Conservation (phyloP, 2,329 filamentous ascomycete species). For the Pseudovirgaria hyperparasitica region DNA sequence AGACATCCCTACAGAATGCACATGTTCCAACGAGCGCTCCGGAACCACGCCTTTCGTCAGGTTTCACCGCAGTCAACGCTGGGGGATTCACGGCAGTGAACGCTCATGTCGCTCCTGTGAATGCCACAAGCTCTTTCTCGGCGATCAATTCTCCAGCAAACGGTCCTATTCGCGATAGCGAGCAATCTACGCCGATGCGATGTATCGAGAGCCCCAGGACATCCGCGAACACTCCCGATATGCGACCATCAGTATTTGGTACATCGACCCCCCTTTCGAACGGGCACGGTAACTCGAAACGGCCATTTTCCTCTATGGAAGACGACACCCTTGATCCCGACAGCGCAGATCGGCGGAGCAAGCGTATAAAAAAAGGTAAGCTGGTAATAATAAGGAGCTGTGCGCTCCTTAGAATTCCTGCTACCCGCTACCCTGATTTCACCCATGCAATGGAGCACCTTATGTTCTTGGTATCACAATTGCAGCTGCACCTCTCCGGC, state of each 20-base stretch:
- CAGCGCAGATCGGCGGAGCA: slow-evolving; percentile 74
- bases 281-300: slow-evolving; percentile 52
- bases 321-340: no score
- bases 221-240: slow-evolving; percentile 51
- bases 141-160: slow-evolving; percentile 45
- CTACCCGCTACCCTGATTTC: no score
- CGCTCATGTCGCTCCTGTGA: slow-evolving; percentile 17
- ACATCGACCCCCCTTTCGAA: slow-evolving; percentile 38
- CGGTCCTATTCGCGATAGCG: slow-evolving; percentile 38
- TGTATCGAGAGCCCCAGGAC: slow-evolving; percentile 50
- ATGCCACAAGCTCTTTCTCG: slow-evolving; percentile 34
- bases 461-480: no score
- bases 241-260: slow-evolving; percentile 37
- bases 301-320: slow-evolving; percentile 56
- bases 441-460: no score
- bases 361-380: slow-evolving; percentile 79
- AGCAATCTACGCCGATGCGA: slow-evolving; percentile 47
- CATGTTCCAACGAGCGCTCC: slow-evolving; percentile 18
- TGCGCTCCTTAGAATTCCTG: no score
- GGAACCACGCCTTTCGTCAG: slow-evolving; percentile 48
- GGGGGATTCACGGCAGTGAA: slow-evolving; percentile 56
- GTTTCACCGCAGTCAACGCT: slow-evolving; percentile 62
- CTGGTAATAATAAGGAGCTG: no score
- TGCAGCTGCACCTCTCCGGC: no score
- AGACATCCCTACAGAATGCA: slow-evolving; percentile 38